These are phyloP conservation scores for Scheffersomyces insectosa DNA, from an alignment of 1,139 yeast genomes.

Conservation along the genomic window DNA sequence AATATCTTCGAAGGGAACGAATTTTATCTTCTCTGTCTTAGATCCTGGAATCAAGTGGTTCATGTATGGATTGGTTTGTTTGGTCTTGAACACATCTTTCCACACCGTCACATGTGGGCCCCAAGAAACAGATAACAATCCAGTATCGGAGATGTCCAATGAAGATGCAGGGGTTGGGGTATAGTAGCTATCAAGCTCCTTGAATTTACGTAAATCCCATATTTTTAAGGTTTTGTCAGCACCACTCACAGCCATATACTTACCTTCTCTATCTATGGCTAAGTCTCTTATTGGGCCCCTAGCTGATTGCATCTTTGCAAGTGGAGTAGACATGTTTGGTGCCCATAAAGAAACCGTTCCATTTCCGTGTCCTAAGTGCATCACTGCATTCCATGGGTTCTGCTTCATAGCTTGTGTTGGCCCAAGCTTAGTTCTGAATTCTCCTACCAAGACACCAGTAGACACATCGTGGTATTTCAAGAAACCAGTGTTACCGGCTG, in stretches of 20 bases:
- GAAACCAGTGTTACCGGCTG: conserved; percentile 87
- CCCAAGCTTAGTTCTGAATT: conserved; percentile 83
- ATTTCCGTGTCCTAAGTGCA: conserved; percentile 90
- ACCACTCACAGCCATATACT: conserved; percentile 92
- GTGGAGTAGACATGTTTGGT: conserved; percentile 83
- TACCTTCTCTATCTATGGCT: conserved; percentile 89
- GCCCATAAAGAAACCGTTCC: conserved; percentile 95
- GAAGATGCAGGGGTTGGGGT: conserved; percentile 88
- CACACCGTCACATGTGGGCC: conserved; percentile 92
- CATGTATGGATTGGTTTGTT: conserved; percentile 85
- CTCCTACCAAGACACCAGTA: conserved; percentile 84
- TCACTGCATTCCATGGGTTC: conserved; percentile 94
- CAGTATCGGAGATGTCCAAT: conserved; percentile 81
- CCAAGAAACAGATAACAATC: conserved; percentile 86
- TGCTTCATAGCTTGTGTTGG: conserved; percentile 87
- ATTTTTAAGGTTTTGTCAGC: conserved; percentile 81
- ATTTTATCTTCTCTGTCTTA: conserved; percentile 62
- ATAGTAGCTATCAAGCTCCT: conserved; percentile 69
- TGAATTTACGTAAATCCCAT: conserved; percentile 90
- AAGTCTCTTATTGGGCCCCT: conserved; percentile 87
- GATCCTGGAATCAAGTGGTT: conserved; percentile 83
- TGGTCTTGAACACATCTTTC: conserved; percentile 68
- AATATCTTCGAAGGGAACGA: conserved; percentile 95
- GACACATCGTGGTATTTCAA: conserved; percentile 94
- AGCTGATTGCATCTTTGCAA: conserved; percentile 77